Percentiles rank a stretch among this genome's conserved stretches.
These are phyloP conservation scores for Craspedostauros australis DNA, from an alignment of 108 stramenopile species.

Conservation along the genomic window DNA sequence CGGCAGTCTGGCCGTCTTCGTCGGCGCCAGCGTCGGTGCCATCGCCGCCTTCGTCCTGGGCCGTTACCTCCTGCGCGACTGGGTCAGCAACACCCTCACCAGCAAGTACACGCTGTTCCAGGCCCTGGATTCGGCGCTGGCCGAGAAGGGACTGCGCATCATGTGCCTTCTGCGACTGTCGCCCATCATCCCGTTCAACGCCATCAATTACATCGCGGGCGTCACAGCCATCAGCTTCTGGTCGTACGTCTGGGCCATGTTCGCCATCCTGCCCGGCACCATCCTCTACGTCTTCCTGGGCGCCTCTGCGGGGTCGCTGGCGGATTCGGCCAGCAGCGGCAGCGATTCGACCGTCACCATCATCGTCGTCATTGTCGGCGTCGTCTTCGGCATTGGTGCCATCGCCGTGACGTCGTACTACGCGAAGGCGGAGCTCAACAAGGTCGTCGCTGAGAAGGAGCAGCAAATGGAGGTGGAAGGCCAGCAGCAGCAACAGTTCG, in stretches of 20 bases:
- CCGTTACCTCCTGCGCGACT: constrained; percentile 49
- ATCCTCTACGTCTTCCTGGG: constrained; percentile 70
- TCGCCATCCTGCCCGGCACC: constrained; percentile 71
- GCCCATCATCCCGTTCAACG: constrained; percentile 56
- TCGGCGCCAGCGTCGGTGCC: constrained; percentile 48
- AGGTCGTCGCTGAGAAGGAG: constrained; percentile 13
- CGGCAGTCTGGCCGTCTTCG: constrained; percentile 50
- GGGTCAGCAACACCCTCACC: constrained; percentile 30
- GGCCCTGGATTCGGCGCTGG: constrained; percentile 51
- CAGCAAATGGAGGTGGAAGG: too few species aligned
- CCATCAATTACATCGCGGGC: constrained; percentile 47
- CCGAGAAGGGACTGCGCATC: constrained; percentile 58
- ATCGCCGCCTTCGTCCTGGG: constrained; percentile 54
- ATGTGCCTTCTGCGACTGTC: constrained; percentile 40
- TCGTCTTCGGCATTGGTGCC: constrained; percentile 53
- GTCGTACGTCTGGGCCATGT: constrained; percentile 36
- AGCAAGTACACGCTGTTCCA: constrained; percentile 42
- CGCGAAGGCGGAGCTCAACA: constrained; percentile 63
- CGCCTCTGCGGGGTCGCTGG: constrained; percentile 55
- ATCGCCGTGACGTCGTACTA: constrained; percentile 54
- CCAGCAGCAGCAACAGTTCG: background rate
- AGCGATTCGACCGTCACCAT: constrained; percentile 33
- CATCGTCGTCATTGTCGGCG: constrained; percentile 37
- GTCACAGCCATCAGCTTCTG: constrained; percentile 34
- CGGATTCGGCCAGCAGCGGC: constrained; percentile 35